Percentiles rank a stretch among this genome's conserved stretches.
phyloP scores from a whole-genome alignment of 306 rosid genomes.

The Glycyrrhiza uralensis region DNA sequence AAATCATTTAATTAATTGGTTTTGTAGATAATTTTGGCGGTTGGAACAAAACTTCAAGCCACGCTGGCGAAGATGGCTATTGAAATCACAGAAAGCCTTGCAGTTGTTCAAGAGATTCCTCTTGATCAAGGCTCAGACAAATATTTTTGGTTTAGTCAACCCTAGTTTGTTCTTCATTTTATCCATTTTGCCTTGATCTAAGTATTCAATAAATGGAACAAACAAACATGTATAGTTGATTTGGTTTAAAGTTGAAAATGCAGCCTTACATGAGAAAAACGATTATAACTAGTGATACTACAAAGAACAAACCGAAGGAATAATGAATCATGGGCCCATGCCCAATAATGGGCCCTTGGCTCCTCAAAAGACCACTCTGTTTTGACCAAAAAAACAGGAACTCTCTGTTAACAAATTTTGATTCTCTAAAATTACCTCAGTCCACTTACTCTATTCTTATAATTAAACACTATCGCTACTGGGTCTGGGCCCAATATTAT shows the following conservation, averaged over 20 bases:
- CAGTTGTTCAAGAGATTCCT: constrained; percentile 95
- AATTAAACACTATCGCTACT: no score
- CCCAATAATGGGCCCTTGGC: no score
- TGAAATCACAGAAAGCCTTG: constrained; percentile 81
- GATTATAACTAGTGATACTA: background rate
- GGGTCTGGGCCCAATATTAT: no score
- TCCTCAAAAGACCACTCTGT: no score
- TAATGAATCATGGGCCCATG: no score
- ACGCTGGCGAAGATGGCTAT: constrained; percentile 87
- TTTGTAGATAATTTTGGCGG: constrained; percentile 83
- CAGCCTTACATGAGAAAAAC: no score
- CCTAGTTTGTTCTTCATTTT: constrained; percentile 81
- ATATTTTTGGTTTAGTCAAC: constrained; percentile 92
- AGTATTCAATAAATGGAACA: constrained; percentile 46
- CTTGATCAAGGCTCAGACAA: constrained; percentile 86
- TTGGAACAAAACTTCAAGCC: constrained; percentile 87
- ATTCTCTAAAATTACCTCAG: no score
- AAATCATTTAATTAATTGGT: background rate
- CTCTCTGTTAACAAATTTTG: no score
- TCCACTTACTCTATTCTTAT: no score
- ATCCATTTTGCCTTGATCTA: constrained; percentile 93
- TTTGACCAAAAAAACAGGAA: no score
- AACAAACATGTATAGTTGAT: background rate
- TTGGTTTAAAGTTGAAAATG: background rate
- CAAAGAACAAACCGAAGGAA: no score